Evolutionary conservation across 345 rosid genomes (phyloP), one percentile per base, ranked within the genome.

Genomic region (Eucalyptus coolabah): DNA sequence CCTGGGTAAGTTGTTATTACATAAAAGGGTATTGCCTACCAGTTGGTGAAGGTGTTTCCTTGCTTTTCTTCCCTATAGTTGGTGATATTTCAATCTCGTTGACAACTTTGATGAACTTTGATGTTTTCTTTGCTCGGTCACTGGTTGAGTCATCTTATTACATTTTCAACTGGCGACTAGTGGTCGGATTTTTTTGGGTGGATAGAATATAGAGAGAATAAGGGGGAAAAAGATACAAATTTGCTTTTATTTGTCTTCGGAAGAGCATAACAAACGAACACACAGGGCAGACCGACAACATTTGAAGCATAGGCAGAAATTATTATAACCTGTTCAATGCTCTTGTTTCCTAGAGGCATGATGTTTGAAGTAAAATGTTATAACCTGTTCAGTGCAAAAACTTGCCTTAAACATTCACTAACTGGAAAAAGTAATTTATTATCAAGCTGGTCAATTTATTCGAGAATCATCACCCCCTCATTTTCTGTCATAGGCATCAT

Each of bases 1-100:
- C 99, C 80, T 98, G 99, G 99, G 99, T 98, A 94, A 91, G 94
- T 91, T 50, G 15, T 77, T 37, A 37, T 37, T 19, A 72, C 28
- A 37, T 37, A 37, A 40, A 72, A 37, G 45, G 28, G 44, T 11
- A 72, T 72, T 10, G 15, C 83, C 83, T 21, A 37, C 83, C 47
- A 37, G 26, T 37, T 77, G 83, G 45, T 37, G 83, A 21, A 19
- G 47, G 83, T 21, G 16, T 72, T 72, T 40, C 83, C 45, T 37
- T 37, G 45, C 83, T 37, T 72, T 72, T 72, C 69, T 60, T 60
- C 67, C 32, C 32, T 60, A 4, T 60, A 60, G 69, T 28, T 60
- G 69, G 32, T 28, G 69, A 63, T 63, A 63, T 63, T 63, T 63
- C 69, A 3, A 63, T 63, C 69, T 14, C 1, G 69, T 63, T 30